Base-by-base conservation (phyloP, 352 stramenopile species). In the Globisporangium solare region DNA sequence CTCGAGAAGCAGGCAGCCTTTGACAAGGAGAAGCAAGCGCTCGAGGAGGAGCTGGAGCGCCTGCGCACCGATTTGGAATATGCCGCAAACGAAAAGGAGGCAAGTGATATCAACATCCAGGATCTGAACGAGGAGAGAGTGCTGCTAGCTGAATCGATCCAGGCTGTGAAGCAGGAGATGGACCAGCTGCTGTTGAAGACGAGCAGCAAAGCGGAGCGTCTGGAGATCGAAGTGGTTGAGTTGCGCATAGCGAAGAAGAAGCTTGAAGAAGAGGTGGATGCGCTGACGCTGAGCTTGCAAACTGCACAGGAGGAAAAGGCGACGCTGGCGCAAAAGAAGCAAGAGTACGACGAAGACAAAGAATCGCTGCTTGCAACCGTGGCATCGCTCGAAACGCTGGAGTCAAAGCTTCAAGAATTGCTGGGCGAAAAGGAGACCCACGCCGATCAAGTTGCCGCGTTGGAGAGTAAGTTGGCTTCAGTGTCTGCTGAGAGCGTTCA, bases 151-250 rank as follows among this genome's bases (percentile, higher is more conserved):
- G 56, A 62, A n/a, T 49, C 56, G 24, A 54, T 56, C n/a, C 56
- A 50, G 15, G 43, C 56, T 21, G 55, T 62, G 27, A 45, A 57
- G 37, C 63, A 57, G 17, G 64, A 79, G 20, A 67, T 78, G 57
- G 76, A 76, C 22, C 59, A 75, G 20, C 47, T 58, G 1, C 63
- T 73, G 51, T 64, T 63, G 20, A 69, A 76, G 56, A 74, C 71
- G 37, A 66, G 75, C 14, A 59, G 78, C 20, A 60, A 70, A 21
- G 59, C 63, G 21, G 39, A 62, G 6, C 56, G 20, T 0, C 56
- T 87, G 20, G 72, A 85, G 59, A 61, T 62, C 13, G 75, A 82
- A 51, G 18, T 77, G 11, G 65, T 73, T 20, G 60, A 80, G 48
- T 35, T 84, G 68, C 64, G 76, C 56, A 52, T 73, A 66, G 51